Base-by-base conservation (phyloP, 768 basidiomycete genomes). In the Pholiota conissans region DNA sequence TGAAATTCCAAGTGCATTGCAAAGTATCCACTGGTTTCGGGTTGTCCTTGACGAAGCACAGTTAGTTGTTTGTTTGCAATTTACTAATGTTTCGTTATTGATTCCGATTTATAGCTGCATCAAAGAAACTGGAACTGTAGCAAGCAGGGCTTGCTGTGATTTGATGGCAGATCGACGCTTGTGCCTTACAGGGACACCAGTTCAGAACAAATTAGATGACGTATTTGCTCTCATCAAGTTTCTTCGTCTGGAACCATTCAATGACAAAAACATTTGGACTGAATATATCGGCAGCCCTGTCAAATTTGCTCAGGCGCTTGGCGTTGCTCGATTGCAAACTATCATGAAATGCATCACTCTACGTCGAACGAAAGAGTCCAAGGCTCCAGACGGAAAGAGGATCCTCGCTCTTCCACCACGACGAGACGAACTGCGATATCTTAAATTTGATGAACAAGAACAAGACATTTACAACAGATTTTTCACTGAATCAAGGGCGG, bases 141-240 rank as follows among this genome's bases (percentile, higher is more conserved):
- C 90, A 42, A 94, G 95, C 61, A 87, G 93, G 55, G 97, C 97
- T 6, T 95, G 91, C 11, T 98, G 97, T 72, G 95, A 97, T 70
- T 82, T 99, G 49, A 83, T 90, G 72, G 93, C 97, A 14, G 93
- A 98, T 68, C 87, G 97, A 52, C 87, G 97, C 14, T 78, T 98
- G 40, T 95, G 93, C 71, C 78, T 99, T 37, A 95, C 95, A n/a
- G 97, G 97, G 55, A 99, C 97, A 7, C 97, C 97, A 1, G 94
- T 99, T 34, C 97, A 99, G 76, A 99, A 99, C 80, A 97, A 96
- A 73, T 84, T 98, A 52, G 97, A 98, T 74, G 97, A 99, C 68
- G 90, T 99, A 49, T 98, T 90, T 72, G 97, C 97, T 4, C 79
- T 99, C 57, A 87, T 99, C 80, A 97, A 97, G 73, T 98, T 99